Evolutionary conservation across 208 protist genomes (phyloP), one percentile per base, ranked within the genome.

Genomic region (Crithidia brevicula): DNA sequence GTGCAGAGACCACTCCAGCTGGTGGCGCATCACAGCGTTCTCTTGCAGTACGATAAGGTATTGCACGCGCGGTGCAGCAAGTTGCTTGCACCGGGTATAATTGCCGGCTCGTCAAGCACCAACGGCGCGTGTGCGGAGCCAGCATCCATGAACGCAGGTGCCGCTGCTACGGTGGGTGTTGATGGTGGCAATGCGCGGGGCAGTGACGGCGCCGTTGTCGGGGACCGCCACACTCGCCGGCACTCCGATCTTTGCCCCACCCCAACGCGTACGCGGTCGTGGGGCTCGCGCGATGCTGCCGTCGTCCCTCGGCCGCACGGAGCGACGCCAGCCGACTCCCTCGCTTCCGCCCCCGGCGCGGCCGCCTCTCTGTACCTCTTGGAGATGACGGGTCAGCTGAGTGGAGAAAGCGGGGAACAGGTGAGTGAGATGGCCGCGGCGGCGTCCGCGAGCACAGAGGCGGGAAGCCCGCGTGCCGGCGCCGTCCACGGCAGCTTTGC

Each of bases 381-480:
- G 3, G 59, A 65, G 59, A 65, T 65, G 59, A 54, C 59, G 22
- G 59, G 59, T 4, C 59, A 65, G 31, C 31, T 65, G 4, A 54
- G 59, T 38, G 23, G 22, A 2, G 46, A 65, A 31, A 33, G 45
- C 31, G 59, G 5, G 10, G 43, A 54, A 20, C 20, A 46, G 27
- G 6, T 13, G n/a, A 18, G 16, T 0, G 43, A 50, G 27, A 10
- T 2, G 2, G 20, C 31, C 11, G 25, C n/a, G 8, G 34, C n/a
- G 18, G 23, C n/a, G 11, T 13, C 30, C 6, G 45, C 25, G n/a
- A 20, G 28, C 13, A 22, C 40, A 9, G 40, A 62, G 25, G 42
- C 42, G 3, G 27, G 36, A 36, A 50, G 56, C 16, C 15, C 23
- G 7, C n/a, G 56, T 10, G 23, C 56, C 3, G 56, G 46, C 36